Evolutionary conservation across 2,329 filamentous ascomycete genomes (phyloP), one percentile per base, ranked within the genome.

Genomic region (Aspergillus flavus): DNA sequence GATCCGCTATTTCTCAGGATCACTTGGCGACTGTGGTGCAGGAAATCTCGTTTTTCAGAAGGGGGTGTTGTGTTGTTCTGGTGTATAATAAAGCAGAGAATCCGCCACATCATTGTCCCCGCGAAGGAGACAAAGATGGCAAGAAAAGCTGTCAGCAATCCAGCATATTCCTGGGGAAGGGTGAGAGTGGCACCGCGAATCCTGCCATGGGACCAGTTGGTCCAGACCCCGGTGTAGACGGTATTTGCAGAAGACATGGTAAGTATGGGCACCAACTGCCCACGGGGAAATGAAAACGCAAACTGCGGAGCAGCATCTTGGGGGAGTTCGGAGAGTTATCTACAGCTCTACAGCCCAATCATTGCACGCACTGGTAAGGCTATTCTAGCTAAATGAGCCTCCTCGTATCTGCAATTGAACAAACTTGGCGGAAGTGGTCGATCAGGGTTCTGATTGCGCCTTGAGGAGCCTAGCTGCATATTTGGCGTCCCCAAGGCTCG

Each of bases 21-120:
- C 0, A 73, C 67, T 61, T 79, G 76, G 39, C 70, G 68, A 45
- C 75, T 75, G 48, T 77, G 71, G 34, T 76, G 67, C 3, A 76
- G 23, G 9, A 67, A 73, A 58, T 78, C 76, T 55, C 72, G 69
- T 10, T 70, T 56, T 12, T 59, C 28, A 7, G 32, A 57, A 4
- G 48, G 9, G 6, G 6, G 48, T n/a, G 48, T 52, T 3, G 72
- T 68, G 10, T 65, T 64, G 14, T 45, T 36, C 48, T 71, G 71
- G 55, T 76, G 74, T 5, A 75, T 52, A 6, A 53, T 36, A 45
- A 73, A 77, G 12, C 69, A 72, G 21, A 68, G 30, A 12, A 77
- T 71, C n/a, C 68, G 62, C 70, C 72, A 77, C 34, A 78, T 71
- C 57, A 70, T 67, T 1, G 64, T 65, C 1, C 69, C 68, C 7